Percentiles rank a stretch among this genome's conserved stretches.
phyloP scores from a whole-genome alignment of 148 eudicot species.

The Fagopyrum tataricum region DNA sequence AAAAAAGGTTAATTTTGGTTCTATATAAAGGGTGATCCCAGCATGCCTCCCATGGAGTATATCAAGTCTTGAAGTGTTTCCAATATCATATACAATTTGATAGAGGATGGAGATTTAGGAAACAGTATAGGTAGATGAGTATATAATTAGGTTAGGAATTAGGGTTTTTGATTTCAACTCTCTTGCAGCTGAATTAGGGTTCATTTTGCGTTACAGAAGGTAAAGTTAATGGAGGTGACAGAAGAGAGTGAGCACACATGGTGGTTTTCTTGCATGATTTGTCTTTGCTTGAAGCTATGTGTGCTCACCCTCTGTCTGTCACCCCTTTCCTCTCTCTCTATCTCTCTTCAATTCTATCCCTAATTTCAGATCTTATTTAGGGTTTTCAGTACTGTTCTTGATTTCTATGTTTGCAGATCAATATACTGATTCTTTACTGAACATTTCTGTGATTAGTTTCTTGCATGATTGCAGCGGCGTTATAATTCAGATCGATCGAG shows the following conservation, averaged over 20 bases:
- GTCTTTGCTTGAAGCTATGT: slow-evolving; percentile 27
- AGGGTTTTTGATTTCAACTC: neutral
- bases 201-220: neutral
- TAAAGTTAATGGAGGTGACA: slow-evolving; percentile 45
- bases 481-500: too few relatives aligned
- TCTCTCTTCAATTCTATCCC: slow-evolving; percentile 13
- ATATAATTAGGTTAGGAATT: too few relatives aligned
- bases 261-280: slow-evolving; percentile 19
- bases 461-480: too few relatives aligned
- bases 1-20: neutral
- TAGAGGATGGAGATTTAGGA: neutral
- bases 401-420: too few relatives aligned
- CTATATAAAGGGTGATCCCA: neutral
- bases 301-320: slow-evolving; percentile 53
- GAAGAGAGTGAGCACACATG: slow-evolving; percentile 75
- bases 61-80: neutral
- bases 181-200: neutral
- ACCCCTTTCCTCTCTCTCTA: slow-evolving; percentile 26
- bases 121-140: neutral
- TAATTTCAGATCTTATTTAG: too few relatives aligned
- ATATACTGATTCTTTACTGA: too few relatives aligned
- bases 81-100: neutral
- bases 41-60: slow-evolving; percentile 11
- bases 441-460: too few relatives aligned
- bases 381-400: neutral